Conservation (phyloP, 2,329 filamentous ascomycete genomes). For the Fusarium cyanostomum region DNA sequence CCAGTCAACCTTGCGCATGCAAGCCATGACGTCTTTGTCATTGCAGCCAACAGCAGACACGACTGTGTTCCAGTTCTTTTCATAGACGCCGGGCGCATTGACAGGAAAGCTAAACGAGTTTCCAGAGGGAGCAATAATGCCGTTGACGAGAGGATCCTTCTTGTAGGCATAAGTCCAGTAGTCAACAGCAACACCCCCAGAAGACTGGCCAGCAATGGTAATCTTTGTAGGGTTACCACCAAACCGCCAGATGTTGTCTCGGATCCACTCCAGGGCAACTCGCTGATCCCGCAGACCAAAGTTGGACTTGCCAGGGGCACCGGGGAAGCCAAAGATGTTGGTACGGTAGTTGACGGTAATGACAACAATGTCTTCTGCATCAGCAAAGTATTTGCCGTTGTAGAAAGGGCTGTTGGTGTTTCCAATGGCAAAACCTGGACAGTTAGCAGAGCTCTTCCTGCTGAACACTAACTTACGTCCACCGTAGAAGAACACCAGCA, state of each 20-base stretch:
- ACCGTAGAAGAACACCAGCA: conserved; percentile 37
- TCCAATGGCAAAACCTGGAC: conserved; percentile 49
- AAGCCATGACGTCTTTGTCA: conserved; percentile 45
- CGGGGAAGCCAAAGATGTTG: conserved; percentile 55
- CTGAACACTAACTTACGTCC: conserved; percentile 17
- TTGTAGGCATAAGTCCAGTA: conserved; percentile 60
- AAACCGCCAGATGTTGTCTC: conserved; percentile 46
- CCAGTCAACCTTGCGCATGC: conserved; percentile 51
- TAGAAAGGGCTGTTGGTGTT: conserved; percentile 52
- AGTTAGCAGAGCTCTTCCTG: background rate
- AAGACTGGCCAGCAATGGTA: conserved; percentile 49
- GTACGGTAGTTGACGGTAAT: conserved; percentile 59
- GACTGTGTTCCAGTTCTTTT: conserved; percentile 55
- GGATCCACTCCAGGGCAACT: conserved; percentile 46
- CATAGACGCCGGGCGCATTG: conserved; percentile 47
- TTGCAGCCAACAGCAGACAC: conserved; percentile 52
- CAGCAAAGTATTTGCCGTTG: conserved; percentile 55
- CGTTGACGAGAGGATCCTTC: conserved; percentile 59
- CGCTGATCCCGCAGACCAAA: conserved; percentile 45
- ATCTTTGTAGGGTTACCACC: conserved; percentile 45
- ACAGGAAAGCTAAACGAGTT: conserved; percentile 57
- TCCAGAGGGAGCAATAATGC: conserved; percentile 57
- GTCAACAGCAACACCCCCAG: conserved; percentile 52
- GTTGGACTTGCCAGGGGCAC: conserved; percentile 42
- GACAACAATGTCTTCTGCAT: conserved; percentile 55